Conservation (phyloP, 805 yeast species). For the Maudiozyma bulderi region DNA sequence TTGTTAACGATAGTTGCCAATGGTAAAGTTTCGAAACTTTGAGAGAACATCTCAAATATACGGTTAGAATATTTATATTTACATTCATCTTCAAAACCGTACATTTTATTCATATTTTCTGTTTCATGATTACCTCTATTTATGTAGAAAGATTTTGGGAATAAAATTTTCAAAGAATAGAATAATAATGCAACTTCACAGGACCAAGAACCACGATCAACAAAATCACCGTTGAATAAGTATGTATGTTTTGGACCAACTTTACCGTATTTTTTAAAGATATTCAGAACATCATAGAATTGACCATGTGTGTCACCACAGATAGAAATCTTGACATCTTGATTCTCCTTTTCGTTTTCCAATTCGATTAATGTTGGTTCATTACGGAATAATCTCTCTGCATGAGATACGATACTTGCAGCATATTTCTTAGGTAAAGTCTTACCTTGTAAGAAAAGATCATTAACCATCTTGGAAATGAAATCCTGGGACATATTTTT, state of each 20-base stretch:
- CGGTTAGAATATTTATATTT: slow-evolving; percentile 78
- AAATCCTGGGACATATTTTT: slow-evolving; percentile 44
- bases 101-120: slow-evolving; percentile 90
- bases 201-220: slow-evolving; percentile 97
- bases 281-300: slow-evolving; percentile 76
- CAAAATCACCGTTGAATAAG: slow-evolving; percentile 94
- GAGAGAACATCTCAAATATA: slow-evolving; percentile 72
- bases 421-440: slow-evolving; percentile 73
- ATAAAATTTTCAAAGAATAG: slow-evolving; percentile 65
- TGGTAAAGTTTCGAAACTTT: slow-evolving; percentile 79
- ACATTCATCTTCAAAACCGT: slow-evolving; percentile 95
- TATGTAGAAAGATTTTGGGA: slow-evolving; percentile 59
- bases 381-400: slow-evolving; percentile 47
- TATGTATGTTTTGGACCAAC: slow-evolving; percentile 58
- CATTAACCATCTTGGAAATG: slow-evolving; percentile 50
- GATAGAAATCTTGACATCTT: slow-evolving; percentile 49
- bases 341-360: slow-evolving; percentile 21
- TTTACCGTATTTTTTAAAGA: slow-evolving; percentile 65
- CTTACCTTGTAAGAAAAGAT: slow-evolving; percentile 63
- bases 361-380: slow-evolving; percentile 77
- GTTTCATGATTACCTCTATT: slow-evolving; percentile 98
- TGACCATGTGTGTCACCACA: slow-evolving; percentile 99
- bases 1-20: slow-evolving; percentile 72
- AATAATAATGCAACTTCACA: slow-evolving; percentile 85
- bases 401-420: slow-evolving; percentile 69